Evolutionary conservation across 1,284 basidiomycete species (phyloP).

Genomic region (Malassezia obtusa): DNA sequence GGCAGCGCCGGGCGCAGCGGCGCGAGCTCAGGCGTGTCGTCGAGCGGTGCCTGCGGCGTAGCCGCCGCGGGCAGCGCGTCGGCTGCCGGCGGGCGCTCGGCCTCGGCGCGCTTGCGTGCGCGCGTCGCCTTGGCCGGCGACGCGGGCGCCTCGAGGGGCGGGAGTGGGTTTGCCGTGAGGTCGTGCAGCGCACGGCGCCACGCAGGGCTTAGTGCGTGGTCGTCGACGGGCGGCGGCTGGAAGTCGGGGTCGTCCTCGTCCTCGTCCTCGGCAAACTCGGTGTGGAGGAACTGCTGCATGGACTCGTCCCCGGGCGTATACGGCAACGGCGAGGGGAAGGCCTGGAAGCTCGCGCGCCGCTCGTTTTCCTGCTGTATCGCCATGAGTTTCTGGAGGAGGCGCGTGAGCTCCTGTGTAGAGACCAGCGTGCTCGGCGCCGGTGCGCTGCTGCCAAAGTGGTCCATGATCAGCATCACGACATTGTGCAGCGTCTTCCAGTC

Average conservation of each 20-base stretch:
- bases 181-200: slow-evolving; percentile 34
- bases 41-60: background rate
- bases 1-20: background rate
- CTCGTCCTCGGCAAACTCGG: slow-evolving; percentile 30
- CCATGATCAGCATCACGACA: slow-evolving; percentile 25
- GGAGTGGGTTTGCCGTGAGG: background rate
- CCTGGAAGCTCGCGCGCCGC: background rate
- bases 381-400: slow-evolving; percentile 29
- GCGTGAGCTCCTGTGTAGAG: slow-evolving; percentile 30
- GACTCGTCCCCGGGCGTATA: background rate
- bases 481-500: slow-evolving; percentile 15
- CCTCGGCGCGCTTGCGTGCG: background rate
- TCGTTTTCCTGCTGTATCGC: slow-evolving; percentile 21
- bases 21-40: background rate
- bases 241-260: slow-evolving; percentile 38
- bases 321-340: background rate
- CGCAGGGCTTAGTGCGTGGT: slow-evolving; percentile 27
- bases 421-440: slow-evolving; percentile 19
- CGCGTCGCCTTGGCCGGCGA: background rate
- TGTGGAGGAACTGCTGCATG: slow-evolving; percentile 20
- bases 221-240: slow-evolving; percentile 25
- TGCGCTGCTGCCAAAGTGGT: slow-evolving; percentile 20
- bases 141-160: background rate
- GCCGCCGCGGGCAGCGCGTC: background rate
- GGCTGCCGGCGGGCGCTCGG: background rate